Evolutionary conservation across 306 rosid genomes (phyloP), one percentile per base, ranked within the genome.

Genomic region (Quercus aquifolioides): DNA sequence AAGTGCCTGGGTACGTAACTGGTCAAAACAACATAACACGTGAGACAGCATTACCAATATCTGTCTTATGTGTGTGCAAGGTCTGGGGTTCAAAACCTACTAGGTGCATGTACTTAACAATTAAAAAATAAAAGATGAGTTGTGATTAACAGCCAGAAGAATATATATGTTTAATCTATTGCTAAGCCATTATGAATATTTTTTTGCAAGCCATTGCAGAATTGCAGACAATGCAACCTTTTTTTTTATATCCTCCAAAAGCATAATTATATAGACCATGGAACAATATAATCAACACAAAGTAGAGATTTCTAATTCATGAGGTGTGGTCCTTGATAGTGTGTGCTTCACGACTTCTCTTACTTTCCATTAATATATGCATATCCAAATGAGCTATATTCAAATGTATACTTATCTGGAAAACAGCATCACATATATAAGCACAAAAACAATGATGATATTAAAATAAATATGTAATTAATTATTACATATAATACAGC

Each of bases 1-100:
- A 78, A 95, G 98, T 60, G 99, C 99, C 86, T 90, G 98, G 49
- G 98, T 89, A 38, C 97, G 92, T 78, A 95, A 84, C 99, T 93
- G 88, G 80, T 81, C 35, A 83, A 87, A 86, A 76, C 68, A 82
- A 55, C 67, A 85, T 9, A 55, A 14, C n/a, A 83, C 72, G 25
- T 23, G 12, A 49, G 25, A 67, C 73, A 67, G 6, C 11, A 58
- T 38, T n/a, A 28, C 75, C 51, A 30, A 8, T 25, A 15, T 9
- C 1, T 56, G 46, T 25, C 31, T 38, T 23, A 8, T 43, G 18
- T 11, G 46, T 67, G 43, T 14, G 33, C 41, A 19, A 25, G 17
- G 54, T 49, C 17, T 3, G 1, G 54, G 54, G 17, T 49, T 12
- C 54, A 49, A 49, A 49, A 49, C 15, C 54, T 49, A 49, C 17